Percentiles rank a stretch among this genome's conserved stretches.
These are phyloP conservation scores for Pholiota adiposa DNA, from an alignment of 1,284 basidiomycete species.

Conservation along the genomic window DNA sequence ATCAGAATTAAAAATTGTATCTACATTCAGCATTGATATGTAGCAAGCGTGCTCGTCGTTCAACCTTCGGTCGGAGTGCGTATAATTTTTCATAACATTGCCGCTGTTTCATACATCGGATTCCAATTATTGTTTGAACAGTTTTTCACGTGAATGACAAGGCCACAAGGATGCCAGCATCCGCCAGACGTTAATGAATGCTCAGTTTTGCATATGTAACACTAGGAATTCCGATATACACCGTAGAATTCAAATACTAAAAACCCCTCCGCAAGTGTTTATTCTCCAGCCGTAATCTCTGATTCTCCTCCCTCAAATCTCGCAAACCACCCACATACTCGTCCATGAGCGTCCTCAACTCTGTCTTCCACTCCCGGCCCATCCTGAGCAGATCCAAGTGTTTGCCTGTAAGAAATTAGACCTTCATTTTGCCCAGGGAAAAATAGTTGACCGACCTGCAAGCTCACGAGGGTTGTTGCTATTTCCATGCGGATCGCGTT, in stretches of 20 bases:
- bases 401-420: constrained; percentile 22
- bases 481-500: constrained; percentile 47
- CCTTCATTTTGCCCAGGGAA: background rate
- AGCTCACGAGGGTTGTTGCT: constrained; percentile 34
- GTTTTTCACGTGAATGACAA: too few relatives aligned
- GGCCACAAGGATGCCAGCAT: too few relatives aligned
- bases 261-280: constrained; percentile 57
- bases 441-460: constrained; percentile 28
- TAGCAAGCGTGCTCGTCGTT: too few relatives aligned
- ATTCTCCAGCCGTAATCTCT: constrained; percentile 67
- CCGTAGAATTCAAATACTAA: background rate
- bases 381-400: constrained; percentile 70
- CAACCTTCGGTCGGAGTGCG: too few relatives aligned
- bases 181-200: too few relatives aligned
- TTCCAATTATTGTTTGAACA: too few relatives aligned
- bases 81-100: too few relatives aligned
- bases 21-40: too few relatives aligned
- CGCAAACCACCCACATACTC: constrained; percentile 60
- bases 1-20: too few relatives aligned
- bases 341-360: constrained; percentile 62
- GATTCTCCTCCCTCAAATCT: constrained; percentile 68
- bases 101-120: too few relatives aligned
- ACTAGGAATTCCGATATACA: background rate
- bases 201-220: too few relatives aligned
- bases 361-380: constrained; percentile 66